Evolutionary conservation across 176 grass and related monocot genomes (phyloP).

Genomic region (Rhynchospora pubera): DNA sequence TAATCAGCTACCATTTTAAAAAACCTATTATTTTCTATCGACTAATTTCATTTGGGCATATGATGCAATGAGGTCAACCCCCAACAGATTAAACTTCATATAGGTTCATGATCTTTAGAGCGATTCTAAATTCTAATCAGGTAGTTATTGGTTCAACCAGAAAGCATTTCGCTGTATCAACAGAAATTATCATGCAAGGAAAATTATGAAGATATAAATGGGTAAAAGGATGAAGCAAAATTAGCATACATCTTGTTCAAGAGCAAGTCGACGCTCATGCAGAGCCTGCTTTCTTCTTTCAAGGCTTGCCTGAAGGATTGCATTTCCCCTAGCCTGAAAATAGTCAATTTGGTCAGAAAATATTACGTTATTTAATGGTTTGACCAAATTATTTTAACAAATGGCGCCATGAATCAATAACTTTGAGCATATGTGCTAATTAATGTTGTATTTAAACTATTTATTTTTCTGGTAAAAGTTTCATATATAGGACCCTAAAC

Average conservation of each 20-base stretch:
- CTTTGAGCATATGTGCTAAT: background rate
- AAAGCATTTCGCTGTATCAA: background rate
- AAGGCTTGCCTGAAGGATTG: slow-evolving; percentile 92
- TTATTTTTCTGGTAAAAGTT: background rate
- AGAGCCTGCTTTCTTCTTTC: slow-evolving; percentile 99
- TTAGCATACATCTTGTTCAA: slow-evolving; percentile 94
- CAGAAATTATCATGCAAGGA: background rate
- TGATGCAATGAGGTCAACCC: too few species aligned
- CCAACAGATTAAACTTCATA: too few species aligned
- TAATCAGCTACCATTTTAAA: too few species aligned
- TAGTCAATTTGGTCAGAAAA: slow-evolving; percentile 32
- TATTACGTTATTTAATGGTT: background rate
- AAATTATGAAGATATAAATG: background rate
- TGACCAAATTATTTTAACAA: background rate
- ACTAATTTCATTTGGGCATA: too few species aligned
- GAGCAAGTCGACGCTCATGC: slow-evolving; percentile 81
- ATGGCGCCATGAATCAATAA: background rate
- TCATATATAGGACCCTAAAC: background rate
- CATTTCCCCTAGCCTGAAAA: slow-evolving; percentile 96
- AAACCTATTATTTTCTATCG: too few species aligned
- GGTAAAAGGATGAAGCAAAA: slow-evolving; percentile 3
- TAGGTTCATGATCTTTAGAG: background rate
- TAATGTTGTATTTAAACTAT: background rate
- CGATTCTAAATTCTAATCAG: background rate
- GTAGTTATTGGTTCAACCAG: background rate